Percentiles rank a stretch among this genome's conserved stretches.
These are phyloP conservation scores for Cutaneotrichosporon dermatis DNA, from an alignment of 1,284 basidiomycete species.

Conservation along the genomic window DNA sequence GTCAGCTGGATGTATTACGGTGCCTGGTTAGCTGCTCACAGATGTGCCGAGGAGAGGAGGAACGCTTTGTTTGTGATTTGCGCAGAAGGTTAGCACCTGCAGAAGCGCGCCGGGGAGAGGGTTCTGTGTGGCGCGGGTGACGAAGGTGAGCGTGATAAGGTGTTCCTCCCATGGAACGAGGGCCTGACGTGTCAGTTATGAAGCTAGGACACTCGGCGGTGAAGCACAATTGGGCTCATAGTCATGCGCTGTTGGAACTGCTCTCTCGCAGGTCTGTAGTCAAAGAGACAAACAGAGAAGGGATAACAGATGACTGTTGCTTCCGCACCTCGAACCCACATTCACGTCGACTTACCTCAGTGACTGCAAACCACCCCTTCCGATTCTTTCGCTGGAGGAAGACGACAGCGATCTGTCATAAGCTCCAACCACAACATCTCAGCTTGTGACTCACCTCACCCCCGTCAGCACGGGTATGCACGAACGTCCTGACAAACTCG, in stretches of 20 bases:
- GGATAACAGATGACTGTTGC: no score
- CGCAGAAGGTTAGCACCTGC: slow-evolving; percentile 38
- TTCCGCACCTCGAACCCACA: background rate
- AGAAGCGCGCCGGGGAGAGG: slow-evolving; percentile 31
- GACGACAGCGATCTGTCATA: slow-evolving; percentile 37
- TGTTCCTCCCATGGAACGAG: slow-evolving; percentile 48
- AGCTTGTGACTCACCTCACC: slow-evolving; percentile 25
- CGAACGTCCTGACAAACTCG: slow-evolving; percentile 27
- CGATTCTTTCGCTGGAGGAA: slow-evolving; percentile 42
- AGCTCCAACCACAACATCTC: background rate
- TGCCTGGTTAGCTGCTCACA: slow-evolving; percentile 15
- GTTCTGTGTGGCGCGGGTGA: slow-evolving; percentile 17
- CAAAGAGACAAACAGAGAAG: no score
- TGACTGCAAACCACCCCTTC: slow-evolving; percentile 47
- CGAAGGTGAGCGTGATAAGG: slow-evolving; percentile 32
- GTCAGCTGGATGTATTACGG: slow-evolving; percentile 3
- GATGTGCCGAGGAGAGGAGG: slow-evolving; percentile 29
- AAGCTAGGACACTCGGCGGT: no score
- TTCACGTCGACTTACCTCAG: slow-evolving; percentile 29
- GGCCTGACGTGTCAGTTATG: slow-evolving; percentile 22
- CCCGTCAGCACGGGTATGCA: slow-evolving; percentile 21
- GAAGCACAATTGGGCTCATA: no score
- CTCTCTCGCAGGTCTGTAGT: no score
- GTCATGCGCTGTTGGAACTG: no score
- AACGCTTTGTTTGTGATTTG: slow-evolving; percentile 34